These are phyloP conservation scores for Smithsoniella earleae DNA, from an alignment of 163 green algal genomes.

Conservation along the genomic window DNA sequence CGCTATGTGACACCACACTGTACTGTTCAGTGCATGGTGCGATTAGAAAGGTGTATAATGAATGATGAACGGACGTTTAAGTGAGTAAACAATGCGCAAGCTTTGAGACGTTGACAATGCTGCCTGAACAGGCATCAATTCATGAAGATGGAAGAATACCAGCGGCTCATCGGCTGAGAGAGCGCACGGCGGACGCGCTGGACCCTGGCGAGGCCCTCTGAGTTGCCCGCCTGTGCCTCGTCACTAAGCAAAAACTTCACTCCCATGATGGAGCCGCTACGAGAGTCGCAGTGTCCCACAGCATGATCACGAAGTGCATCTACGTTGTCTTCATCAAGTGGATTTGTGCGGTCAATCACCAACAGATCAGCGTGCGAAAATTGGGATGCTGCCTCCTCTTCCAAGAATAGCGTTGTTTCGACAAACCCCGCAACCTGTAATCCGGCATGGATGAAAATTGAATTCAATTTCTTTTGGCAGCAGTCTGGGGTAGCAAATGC, in stretches of 20 bases:
- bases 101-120: too few species aligned
- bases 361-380: constrained; percentile 43
- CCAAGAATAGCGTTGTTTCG: neutral
- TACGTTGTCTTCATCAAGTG: neutral
- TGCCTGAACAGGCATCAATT: too few species aligned
- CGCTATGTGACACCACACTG: constrained; percentile 39
- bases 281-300: constrained; percentile 42
- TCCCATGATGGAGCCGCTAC: constrained; percentile 46
- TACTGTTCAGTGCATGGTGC: neutral
- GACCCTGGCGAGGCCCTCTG: constrained; percentile 29
- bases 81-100: too few species aligned
- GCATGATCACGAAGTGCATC: constrained; percentile 32
- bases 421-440: constrained; percentile 20
- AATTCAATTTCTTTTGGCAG: too few species aligned
- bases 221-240: constrained; percentile 46
- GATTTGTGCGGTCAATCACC: constrained; percentile 25
- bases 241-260: constrained; percentile 57
- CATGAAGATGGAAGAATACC: constrained; percentile 6
- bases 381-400: neutral
- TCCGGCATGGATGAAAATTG: neutral
- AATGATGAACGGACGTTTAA: too few species aligned
- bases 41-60: too few species aligned
- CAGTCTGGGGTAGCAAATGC: too few species aligned
- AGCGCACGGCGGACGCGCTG: neutral
- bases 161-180: neutral